Evolutionary conservation across 345 rosid genomes (phyloP).

Genomic region (Eucalyptus pauciflora): DNA sequence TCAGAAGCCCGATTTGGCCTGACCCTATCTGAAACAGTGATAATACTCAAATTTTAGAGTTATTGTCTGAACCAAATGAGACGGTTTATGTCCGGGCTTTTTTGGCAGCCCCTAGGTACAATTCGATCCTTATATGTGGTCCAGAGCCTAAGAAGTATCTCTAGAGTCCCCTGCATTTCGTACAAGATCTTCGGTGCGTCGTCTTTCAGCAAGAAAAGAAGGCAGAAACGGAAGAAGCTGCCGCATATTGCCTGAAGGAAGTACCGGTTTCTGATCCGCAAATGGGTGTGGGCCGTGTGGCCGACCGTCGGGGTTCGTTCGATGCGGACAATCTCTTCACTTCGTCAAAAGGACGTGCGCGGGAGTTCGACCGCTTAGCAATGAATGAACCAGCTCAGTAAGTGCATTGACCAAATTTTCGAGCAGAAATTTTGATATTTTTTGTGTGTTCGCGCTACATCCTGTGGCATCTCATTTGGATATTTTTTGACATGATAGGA

Average conservation of each 20-base stretch:
- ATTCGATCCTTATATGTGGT: neutral
- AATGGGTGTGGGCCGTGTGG: neutral
- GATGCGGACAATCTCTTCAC: neutral
- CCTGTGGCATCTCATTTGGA: neutral
- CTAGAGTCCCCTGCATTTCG: neutral
- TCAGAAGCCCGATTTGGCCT: too few relatives aligned
- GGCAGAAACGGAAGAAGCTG: too few relatives aligned
- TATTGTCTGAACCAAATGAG: too few relatives aligned
- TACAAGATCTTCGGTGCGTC: too few relatives aligned
- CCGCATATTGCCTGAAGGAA: neutral
- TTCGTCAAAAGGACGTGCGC: neutral
- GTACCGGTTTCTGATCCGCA: neutral
- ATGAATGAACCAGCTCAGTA: neutral
- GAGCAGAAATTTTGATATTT: neutral
- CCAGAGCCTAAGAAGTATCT: neutral
- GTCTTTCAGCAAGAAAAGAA: too few relatives aligned
- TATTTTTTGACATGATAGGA: neutral
- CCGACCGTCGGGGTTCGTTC: neutral
- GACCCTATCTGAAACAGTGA: too few relatives aligned
- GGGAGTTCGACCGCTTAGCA: neutral
- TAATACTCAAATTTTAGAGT: too few relatives aligned
- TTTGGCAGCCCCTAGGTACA: too few relatives aligned
- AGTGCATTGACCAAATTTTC: neutral
- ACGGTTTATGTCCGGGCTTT: too few relatives aligned
- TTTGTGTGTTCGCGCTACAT: neutral